phyloP scores from a whole-genome alignment of 352 stramenopile species.

The Globisporangium irregulare region DNA sequence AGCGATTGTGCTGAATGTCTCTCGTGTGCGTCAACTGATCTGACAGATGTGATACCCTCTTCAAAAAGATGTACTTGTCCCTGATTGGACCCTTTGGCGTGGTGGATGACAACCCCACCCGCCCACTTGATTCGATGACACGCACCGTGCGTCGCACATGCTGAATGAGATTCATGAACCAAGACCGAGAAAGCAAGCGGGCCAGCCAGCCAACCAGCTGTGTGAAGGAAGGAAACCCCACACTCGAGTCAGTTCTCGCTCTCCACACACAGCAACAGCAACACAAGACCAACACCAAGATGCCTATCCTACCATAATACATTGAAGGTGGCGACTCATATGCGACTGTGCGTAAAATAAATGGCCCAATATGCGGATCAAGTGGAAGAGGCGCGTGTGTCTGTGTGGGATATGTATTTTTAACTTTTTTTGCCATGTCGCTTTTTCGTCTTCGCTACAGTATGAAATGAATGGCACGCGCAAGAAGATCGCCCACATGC shows the following conservation, averaged over 20 bases:
- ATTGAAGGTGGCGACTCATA: not conserved
- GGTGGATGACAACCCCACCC: slow-evolving; percentile 3
- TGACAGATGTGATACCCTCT: not conserved
- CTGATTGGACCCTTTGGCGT: slow-evolving; percentile 8
- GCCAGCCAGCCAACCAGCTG: not conserved
- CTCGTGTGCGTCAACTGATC: not conserved
- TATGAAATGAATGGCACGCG: not conserved
- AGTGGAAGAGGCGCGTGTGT: not conserved
- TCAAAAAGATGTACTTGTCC: not conserved
- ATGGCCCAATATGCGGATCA: not conserved
- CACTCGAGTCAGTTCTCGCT: not conserved
- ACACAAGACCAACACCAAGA: not conserved
- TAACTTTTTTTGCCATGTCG: slow-evolving; percentile 3
- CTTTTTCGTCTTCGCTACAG: slow-evolving; percentile 2
- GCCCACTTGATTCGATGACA: slow-evolving; percentile 6
- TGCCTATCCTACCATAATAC: not conserved
- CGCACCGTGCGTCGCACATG: not conserved
- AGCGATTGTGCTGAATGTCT: not conserved
- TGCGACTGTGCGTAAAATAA: not conserved
- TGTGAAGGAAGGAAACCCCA: not conserved
- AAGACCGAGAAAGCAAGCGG: not conserved
- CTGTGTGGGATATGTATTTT: slow-evolving; percentile 2
- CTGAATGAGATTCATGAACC: not conserved
- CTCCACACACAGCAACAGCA: not conserved
- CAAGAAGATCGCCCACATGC: slow-evolving; percentile 2